These are phyloP conservation scores for Penicillium sp. DNA, from an alignment of 2,329 filamentous ascomycete species.

Conservation along the genomic window DNA sequence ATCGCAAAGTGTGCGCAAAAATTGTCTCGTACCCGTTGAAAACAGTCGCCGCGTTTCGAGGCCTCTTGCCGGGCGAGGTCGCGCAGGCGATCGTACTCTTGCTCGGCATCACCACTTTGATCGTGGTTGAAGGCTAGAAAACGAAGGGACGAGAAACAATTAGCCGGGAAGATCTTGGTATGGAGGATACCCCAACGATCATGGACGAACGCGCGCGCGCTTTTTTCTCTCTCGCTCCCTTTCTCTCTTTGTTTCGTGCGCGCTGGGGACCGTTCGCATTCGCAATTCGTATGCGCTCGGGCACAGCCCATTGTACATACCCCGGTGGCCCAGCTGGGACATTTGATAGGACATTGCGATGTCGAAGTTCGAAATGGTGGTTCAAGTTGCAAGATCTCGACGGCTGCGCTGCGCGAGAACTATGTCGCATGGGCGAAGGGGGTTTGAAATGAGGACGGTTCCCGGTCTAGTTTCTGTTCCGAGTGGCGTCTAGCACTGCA, in stretches of 20 bases:
- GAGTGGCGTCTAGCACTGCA: too few relatives aligned
- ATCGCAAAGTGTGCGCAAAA: too few relatives aligned
- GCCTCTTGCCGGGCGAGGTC: constrained; percentile 76
- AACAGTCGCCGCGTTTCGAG: constrained; percentile 69
- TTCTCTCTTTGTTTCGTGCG: too few relatives aligned
- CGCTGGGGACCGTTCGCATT: constrained; percentile 3
- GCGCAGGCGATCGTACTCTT: constrained; percentile 87
- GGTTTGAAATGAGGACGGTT: too few relatives aligned
- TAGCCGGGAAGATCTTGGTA: not conserved
- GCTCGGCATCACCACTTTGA: constrained; percentile 62
- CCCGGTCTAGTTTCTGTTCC: too few relatives aligned
- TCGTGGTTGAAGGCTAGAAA: constrained; percentile 69
- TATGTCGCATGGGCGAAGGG: too few relatives aligned
- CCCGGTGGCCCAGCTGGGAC: constrained; percentile 37
- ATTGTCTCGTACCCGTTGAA: constrained; percentile 53
- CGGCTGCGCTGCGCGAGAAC: too few relatives aligned
- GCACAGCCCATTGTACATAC: constrained; percentile 18
- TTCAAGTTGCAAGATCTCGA: too few relatives aligned
- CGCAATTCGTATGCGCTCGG: constrained; percentile 2
- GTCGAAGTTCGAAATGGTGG: too few relatives aligned
- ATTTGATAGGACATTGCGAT: constrained; percentile 38
- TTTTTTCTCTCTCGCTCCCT: too few relatives aligned
- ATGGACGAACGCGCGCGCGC: not conserved
- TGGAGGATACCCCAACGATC: not conserved
- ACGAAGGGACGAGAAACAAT: not conserved